phyloP scores from a whole-genome alignment of 495 filamentous ascomycete species.

The Daldinia concentrica region DNA sequence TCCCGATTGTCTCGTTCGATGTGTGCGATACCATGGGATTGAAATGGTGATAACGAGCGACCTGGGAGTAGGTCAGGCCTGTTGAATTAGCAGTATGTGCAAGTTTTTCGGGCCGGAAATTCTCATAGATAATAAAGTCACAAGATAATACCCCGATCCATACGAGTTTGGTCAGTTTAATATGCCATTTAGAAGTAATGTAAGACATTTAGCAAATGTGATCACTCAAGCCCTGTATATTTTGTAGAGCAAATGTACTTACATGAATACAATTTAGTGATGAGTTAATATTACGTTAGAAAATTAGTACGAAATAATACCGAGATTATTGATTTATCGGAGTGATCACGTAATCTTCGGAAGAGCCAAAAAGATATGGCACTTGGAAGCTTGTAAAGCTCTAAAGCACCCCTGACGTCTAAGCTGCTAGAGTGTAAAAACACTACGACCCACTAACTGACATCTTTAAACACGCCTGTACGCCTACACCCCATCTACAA shows the following conservation, averaged over 20 bases:
- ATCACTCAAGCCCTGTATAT: too few species aligned
- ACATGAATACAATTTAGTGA: too few species aligned
- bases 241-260: too few species aligned
- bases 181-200: constrained; percentile 7
- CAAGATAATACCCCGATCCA: constrained; percentile 37
- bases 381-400: not conserved
- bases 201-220: too few species aligned
- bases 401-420: not conserved
- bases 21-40: constrained; percentile 3
- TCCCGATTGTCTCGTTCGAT: constrained; percentile 5
- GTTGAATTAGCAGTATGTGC: constrained; percentile 25
- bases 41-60: constrained; percentile 1
- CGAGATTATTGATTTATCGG: too few species aligned
- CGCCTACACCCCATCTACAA: not conserved
- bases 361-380: too few species aligned
- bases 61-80: constrained; percentile 10
- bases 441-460: not conserved
- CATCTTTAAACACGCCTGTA: not conserved
- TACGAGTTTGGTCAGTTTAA: not conserved
- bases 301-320: too few species aligned
- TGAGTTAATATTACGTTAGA: too few species aligned
- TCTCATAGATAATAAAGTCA: constrained; percentile 39
- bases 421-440: not conserved
- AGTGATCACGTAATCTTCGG: too few species aligned
- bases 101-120: constrained; percentile 18